phyloP scores from a whole-genome alignment of 78 protist genomes.

The Monosiga brevicollis region DNA sequence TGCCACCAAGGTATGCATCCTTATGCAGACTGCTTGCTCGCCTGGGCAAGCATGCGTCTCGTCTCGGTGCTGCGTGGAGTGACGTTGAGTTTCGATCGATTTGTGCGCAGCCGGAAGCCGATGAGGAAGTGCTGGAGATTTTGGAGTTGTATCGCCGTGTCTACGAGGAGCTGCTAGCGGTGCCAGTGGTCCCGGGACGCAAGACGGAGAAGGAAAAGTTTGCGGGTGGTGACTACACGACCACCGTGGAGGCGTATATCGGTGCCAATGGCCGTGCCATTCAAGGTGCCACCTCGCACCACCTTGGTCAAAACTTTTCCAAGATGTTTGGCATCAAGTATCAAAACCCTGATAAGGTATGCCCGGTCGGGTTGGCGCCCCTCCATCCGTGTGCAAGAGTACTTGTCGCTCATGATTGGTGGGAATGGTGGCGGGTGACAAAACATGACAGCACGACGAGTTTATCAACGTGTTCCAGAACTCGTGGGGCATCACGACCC shows the following conservation, averaged over 20 bases:
- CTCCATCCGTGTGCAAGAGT: background rate
- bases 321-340: slow-evolving; percentile 89
- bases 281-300: slow-evolving; percentile 92
- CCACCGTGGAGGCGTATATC: slow-evolving; percentile 89
- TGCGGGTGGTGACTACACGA: slow-evolving; percentile 87
- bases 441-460: slow-evolving; percentile 14
- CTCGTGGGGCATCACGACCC: slow-evolving; percentile 96
- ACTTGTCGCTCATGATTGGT: background rate
- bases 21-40: too few relatives aligned
- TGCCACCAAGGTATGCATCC: slow-evolving; percentile 58
- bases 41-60: too few relatives aligned
- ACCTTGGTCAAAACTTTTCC: slow-evolving; percentile 92
- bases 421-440: background rate
- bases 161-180: slow-evolving; percentile 86
- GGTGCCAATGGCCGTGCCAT: slow-evolving; percentile 87
- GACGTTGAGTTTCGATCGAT: too few relatives aligned
- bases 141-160: slow-evolving; percentile 74
- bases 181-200: slow-evolving; percentile 75
- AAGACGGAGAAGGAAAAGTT: slow-evolving; percentile 91
- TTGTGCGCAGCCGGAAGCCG: slow-evolving; percentile 67
- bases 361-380: too few relatives aligned
- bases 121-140: slow-evolving; percentile 65
- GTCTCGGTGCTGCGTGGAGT: too few relatives aligned
- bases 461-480: slow-evolving; percentile 85
- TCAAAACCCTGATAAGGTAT: slow-evolving; percentile 35